Base-by-base conservation (phyloP, 345 rosid genomes). In the Aegle marmelos region DNA sequence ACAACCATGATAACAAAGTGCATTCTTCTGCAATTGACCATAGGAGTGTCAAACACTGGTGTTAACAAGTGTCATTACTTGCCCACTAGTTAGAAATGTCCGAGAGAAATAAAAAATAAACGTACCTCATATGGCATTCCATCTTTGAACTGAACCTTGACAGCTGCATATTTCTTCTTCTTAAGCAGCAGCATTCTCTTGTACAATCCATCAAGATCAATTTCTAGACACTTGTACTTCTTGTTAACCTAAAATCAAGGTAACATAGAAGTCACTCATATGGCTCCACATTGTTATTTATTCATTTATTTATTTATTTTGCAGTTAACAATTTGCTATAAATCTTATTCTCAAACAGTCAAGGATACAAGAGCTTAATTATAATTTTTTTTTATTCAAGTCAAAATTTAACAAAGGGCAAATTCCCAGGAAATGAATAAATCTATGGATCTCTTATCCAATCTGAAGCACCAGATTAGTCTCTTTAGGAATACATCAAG, bases 101-200 rank as follows among this genome's bases (percentile, higher is more conserved):
- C 50, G 3, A 45, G 17, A 45, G 50, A 11, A 45, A 45, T 45
- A 45, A 11, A 45, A 45, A 17, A 53, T 64, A 79, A 64, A 57
- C 37, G 62, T 87, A 96, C 99, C 98, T 94, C 97, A 60, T 87
- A 89, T 63, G 86, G 83, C 68, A 58, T 88, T 63, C 98, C 98
- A 78, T 96, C 93, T 84, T 87, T 91, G 81, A 90, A 85, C 82
- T 87, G 91, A 82, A 96, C 80, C 86, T 90, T 96, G 81, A 96
- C 92, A 69, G 99, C 99, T 78, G 99, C 99, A 89, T 96, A 96
- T 82, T 96, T 96, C 87, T 96, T 96, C 89, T 96, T 96, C 87
- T 95, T 90, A 72, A 96, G 97, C 84, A 96, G 97, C 79, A 96
- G 87, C 99, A 96, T 96, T 86, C 97, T 94, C 87, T 92, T 92